Base-by-base conservation (phyloP, 768 basidiomycete genomes). In the Pleurotus salmoneostramineus region DNA sequence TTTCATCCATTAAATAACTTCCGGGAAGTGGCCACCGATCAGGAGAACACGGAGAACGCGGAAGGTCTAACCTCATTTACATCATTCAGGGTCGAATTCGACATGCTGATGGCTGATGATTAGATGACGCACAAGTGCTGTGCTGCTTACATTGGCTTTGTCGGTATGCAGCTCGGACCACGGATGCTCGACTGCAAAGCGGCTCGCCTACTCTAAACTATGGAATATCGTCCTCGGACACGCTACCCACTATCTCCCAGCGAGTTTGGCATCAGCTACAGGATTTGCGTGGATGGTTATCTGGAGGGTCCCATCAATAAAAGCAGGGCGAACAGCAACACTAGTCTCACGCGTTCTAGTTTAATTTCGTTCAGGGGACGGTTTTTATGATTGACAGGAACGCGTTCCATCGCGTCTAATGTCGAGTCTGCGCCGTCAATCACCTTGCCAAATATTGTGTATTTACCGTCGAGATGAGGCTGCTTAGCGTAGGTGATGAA, bases 381-480 rank as follows among this genome's bases (percentile, higher is more conserved):
- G 70, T 94, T 94, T 74, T 98, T 99, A 59, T 85, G 80, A 68
- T 84, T 93, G 58, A 98, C 96, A 0, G 94, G 93, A 0, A 88
- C 86, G 21, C 87, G 84, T 69, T 98, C 97, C 83, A 98, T 93
- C n/a, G 82, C 80, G 64, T 98, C 97, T 46, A 99, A 74, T 4
- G 95, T 92, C 3, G 92, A 85, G 68, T 99, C 95, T n/a, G 82
- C 83, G 15, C 97, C 97, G 67, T 99, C 97, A 63, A 99, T 98
- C n/a, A 99, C 95, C 77, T 90, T 93, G 57, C 94, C 96, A 60
- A 98, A 87, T 54, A 98, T 97, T 12, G 93, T 93, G 72, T 91
- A 90, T 69, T 97, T 98, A 62, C 88, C 88, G 68, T 99, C 96
- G 12, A 99, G 83, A 69, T 97, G 95, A 0, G 91, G 74, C 64